Evolutionary conservation across 140 eudicot species (phyloP), one percentile per base, ranked within the genome.

Genomic region (Flaveria floridana): DNA sequence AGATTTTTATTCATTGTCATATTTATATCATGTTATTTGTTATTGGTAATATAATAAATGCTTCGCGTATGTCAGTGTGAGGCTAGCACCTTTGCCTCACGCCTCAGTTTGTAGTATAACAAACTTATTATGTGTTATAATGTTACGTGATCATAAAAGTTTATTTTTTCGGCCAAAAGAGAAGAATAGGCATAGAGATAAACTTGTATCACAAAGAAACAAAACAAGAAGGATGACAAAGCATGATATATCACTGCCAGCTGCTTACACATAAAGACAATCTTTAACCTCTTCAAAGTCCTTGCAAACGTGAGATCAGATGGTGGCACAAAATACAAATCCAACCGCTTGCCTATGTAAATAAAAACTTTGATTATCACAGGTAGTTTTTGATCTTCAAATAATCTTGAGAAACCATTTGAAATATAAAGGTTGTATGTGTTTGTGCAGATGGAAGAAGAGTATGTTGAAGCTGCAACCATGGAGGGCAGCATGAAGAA

Each of bases 401-500:
- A 34, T 0, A 1, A 34, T 34, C 20, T 26, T 3, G 59, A 58
- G 19, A 62, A 52, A n/a, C 58, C 58, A n/a, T 52, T 52, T 4
- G 21, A 14, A 28, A 15, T 0, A 39, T 19, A 77, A 55, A 44
- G 18, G 75, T 37, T 14, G 68, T 11, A 52, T 66, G 55, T 48
- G 75, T 69, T 68, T 59, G 59, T 70, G 57, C 52, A 78, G 65
- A 78, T 78, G 77, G 82, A 28, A 52, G 72, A 61, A n/a, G 71
- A 69, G 5, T 16, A 26, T 18, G 65, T 61, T 56, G 62, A 21
- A 28, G 51, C 47, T 70, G 41, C 25, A 14, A 53, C 47, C 41
- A 76, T 14, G 26, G 56, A 67, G 28, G 51, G 47, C 56, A 37
- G 47, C 68, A 64, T 71, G 62, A 52, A 72, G 74, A 80, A 64